phyloP scores from a whole-genome alignment of 2,329 filamentous ascomycete genomes.

The Cytospora piceicola region DNA sequence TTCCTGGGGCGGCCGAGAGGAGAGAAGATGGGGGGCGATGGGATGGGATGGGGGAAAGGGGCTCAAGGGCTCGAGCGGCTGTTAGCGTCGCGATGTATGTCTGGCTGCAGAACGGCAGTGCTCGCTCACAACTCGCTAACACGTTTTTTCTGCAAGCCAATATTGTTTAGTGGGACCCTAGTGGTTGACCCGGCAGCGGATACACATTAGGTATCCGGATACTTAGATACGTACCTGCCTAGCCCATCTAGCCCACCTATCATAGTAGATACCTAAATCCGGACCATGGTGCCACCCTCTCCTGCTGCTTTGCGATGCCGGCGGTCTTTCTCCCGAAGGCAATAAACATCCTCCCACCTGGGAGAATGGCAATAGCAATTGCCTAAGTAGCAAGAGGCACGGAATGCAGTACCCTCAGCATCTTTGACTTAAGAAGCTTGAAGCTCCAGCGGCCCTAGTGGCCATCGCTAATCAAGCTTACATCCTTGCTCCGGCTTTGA shows the following conservation, averaged over 20 bases:
- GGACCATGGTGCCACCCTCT: not conserved
- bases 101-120: not conserved
- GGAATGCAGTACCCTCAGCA: not conserved
- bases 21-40: not conserved
- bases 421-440: not conserved
- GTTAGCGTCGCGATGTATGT: conserved; percentile 14
- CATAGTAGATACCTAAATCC: not conserved
- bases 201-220: no score
- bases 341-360: not conserved
- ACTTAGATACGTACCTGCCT: not conserved
- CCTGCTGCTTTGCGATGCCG: not conserved
- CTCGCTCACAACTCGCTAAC: conserved; percentile 11
- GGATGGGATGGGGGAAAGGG: conserved; percentile 13
- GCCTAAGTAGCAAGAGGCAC: not conserved
- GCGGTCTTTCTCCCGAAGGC: no score
- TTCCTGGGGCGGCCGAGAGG: conserved; percentile 3
- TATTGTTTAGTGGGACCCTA: conserved; percentile 20
- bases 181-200: not conserved
- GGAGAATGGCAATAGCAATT: not conserved
- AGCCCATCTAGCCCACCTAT: no score
- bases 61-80: conserved; percentile 9
- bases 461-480: conserved; percentile 12
- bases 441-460: not conserved
- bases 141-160: conserved; percentile 11
- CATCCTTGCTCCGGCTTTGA: conserved; percentile 16